phyloP scores from a whole-genome alignment of 192 early-diverging fungal genomes.

The Backusella macrospora region DNA sequence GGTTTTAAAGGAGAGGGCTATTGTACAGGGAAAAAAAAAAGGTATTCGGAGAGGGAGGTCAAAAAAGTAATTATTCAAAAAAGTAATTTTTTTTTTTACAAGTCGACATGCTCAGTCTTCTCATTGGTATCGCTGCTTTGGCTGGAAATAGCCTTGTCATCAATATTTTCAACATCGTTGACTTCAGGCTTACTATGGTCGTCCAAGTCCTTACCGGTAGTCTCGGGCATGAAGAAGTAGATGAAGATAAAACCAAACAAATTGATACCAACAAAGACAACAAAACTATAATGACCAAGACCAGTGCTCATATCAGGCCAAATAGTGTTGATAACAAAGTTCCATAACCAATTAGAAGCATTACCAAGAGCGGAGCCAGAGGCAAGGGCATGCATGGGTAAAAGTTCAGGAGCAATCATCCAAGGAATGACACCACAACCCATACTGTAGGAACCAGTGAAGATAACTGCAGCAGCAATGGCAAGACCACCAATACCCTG shows the following conservation, averaged over 20 bases:
- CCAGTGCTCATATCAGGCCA: slow-evolving; percentile 42
- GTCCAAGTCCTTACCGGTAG: slow-evolving; percentile 47
- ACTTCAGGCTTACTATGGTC: slow-evolving; percentile 1
- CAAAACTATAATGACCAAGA: slow-evolving; percentile 49
- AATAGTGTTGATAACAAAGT: slow-evolving; percentile 49
- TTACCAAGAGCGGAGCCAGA: slow-evolving; percentile 74
- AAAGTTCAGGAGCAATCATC: slow-evolving; percentile 78
- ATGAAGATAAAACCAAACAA: slow-evolving; percentile 69
- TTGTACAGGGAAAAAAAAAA: slow-evolving; percentile 2
- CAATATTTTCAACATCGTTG: background rate
- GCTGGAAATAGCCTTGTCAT: slow-evolving; percentile 7
- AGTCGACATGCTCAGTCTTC: slow-evolving; percentile 13
- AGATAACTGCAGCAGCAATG: slow-evolving; percentile 55
- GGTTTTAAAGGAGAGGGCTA: slow-evolving; percentile 1
- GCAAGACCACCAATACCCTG: slow-evolving; percentile 58
- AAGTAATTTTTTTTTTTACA: slow-evolving; percentile 7
- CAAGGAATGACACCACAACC: slow-evolving; percentile 85
- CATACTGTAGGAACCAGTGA: slow-evolving; percentile 75
- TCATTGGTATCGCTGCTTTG: slow-evolving; percentile 12
- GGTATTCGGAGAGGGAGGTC: background rate
- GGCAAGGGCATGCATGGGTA: slow-evolving; percentile 76
- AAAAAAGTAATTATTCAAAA: background rate
- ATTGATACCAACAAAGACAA: slow-evolving; percentile 73
- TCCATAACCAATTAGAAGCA: slow-evolving; percentile 68
- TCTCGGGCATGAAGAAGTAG: slow-evolving; percentile 78